These are phyloP conservation scores for Boletus edulis DNA, from an alignment of 768 basidiomycete species.

Conservation along the genomic window DNA sequence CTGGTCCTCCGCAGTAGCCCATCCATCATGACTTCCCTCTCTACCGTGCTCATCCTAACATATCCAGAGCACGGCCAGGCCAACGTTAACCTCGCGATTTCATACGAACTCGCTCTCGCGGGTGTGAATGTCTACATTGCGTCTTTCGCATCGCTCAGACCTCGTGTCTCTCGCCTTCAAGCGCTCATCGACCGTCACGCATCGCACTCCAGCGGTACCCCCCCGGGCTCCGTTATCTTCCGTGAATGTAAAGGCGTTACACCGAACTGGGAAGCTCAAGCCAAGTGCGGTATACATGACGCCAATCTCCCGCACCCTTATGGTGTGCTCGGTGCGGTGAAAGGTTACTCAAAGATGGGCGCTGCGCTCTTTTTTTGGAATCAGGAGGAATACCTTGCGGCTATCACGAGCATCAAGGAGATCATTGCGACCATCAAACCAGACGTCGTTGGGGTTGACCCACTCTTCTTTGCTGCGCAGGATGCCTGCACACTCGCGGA, in stretches of 20 bases:
- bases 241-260: neutral
- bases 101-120: constrained; percentile 14
- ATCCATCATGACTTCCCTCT: neutral
- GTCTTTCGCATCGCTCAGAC: constrained; percentile 8
- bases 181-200: neutral
- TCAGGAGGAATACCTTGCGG: constrained; percentile 4
- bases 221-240: constrained; percentile 2
- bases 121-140: constrained; percentile 9
- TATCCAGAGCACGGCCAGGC: constrained; percentile 5
- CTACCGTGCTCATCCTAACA: constrained; percentile 10
- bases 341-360: neutral
- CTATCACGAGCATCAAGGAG: neutral
- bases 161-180: constrained; percentile 6
- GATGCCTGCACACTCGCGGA: constrained; percentile 4
- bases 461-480: neutral
- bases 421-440: constrained; percentile 2
- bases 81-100: constrained; percentile 9
- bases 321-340: constrained; percentile 2
- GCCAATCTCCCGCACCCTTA: neutral
- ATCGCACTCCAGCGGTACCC: neutral
- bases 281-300: neutral
- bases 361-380: neutral
- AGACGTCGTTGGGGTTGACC: neutral
- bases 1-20: neutral
- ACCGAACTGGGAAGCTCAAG: neutral